Base-by-base conservation (phyloP, 1,284 basidiomycete species). In the Fomitopsis betulina region DNA sequence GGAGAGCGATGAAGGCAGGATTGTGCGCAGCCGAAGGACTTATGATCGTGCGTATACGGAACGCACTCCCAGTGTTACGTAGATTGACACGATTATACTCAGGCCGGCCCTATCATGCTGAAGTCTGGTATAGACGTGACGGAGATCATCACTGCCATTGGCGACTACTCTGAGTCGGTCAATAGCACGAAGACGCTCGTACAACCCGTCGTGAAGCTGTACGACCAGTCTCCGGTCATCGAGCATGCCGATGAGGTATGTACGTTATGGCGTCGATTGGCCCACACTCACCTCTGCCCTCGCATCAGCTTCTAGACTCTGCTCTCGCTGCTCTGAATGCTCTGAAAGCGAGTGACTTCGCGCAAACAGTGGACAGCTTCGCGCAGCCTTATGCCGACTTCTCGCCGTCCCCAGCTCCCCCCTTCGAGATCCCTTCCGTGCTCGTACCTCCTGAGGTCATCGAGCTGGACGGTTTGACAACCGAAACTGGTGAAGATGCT, bases 381-480 rank as follows among this genome's bases (percentile, higher is more conserved):
- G 85, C 86, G 2, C 84, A 86, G 59, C 90, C 91, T 2, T 92
- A 91, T 65, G 64, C 74, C 10, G 72, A 75, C 23, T 79, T 82
- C 51, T 72, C 79, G 0, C 75, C 78, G 19, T 73, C 80, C 17
- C 68, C 72, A 1, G 71, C 80, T 23, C 66, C 78, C 3, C 82
- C 84, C 2, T 93, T 89, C 64, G 81, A 85, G 37, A 76, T 96
- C 3, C 89, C 91, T 4, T 79, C 85, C 19, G 85, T 95, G 45
- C 79, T 93, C 32, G 92, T 96, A 5, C 93, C 94, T 3, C 93
- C 94, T 5, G 94, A 95, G 72, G 84, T 88, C 54, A 87, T 93
- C 19, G 91, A 93, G 63, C 77, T 89, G 8, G 89, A 89, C 54
- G 83, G 84, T 6, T 76, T 89, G 49, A 81, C 84, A 1, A 81